phyloP scores from a whole-genome alignment of 768 basidiomycete species.

The Tephrocybe sp. region DNA sequence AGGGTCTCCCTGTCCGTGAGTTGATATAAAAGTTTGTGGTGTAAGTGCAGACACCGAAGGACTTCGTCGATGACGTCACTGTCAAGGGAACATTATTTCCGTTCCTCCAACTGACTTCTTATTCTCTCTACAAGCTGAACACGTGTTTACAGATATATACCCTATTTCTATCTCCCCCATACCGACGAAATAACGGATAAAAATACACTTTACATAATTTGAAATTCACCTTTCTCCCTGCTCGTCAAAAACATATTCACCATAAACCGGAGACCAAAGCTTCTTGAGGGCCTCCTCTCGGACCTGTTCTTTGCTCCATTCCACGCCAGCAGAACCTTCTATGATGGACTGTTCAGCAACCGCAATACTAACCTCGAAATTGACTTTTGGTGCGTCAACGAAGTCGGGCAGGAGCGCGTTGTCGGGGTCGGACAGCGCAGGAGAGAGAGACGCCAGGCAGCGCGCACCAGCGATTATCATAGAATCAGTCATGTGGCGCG shows the following conservation, averaged over 20 bases:
- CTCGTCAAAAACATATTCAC: conserved; percentile 61
- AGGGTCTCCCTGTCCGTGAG: too few relatives aligned
- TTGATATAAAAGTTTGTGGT: too few relatives aligned
- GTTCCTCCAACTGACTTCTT: too few relatives aligned
- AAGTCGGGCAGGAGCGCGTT: conserved; percentile 77
- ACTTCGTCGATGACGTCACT: too few relatives aligned
- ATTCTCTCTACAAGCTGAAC: too few relatives aligned
- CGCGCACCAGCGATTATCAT: conserved; percentile 86
- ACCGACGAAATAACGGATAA: too few relatives aligned
- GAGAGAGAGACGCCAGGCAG: conserved; percentile 74
- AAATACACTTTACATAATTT: too few relatives aligned
- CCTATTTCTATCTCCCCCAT: too few relatives aligned
- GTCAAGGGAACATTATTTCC: too few relatives aligned
- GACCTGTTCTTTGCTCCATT: conserved; percentile 61
- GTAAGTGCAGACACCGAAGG: too few relatives aligned
- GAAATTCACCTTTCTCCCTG: conserved; percentile 35
- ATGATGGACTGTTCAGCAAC: conserved; percentile 77
- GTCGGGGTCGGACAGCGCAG: conserved; percentile 71
- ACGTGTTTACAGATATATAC: too few relatives aligned
- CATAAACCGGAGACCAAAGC: conserved; percentile 69
- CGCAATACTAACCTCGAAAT: conserved; percentile 79
- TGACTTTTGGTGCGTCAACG: conserved; percentile 67
- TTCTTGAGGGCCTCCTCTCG: conserved; percentile 47
- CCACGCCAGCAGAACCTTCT: conserved; percentile 63
- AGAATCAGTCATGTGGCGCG: conserved; percentile 68